Evolutionary conservation across 257 asterid species (phyloP).

Genomic region (Nicotiana knightiana): DNA sequence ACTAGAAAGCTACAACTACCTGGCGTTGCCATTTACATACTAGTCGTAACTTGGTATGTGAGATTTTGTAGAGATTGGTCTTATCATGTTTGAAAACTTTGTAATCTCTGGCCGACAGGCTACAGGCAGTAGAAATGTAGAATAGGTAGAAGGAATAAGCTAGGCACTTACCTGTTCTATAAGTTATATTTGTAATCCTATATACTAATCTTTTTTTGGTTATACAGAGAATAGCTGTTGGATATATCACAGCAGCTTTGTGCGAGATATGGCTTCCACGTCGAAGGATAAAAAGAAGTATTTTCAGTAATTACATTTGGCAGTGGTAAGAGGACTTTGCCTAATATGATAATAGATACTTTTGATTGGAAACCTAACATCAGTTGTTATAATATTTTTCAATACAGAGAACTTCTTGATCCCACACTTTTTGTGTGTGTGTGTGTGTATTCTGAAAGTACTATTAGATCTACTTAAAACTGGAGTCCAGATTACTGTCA

Average conservation of each 20-base stretch:
- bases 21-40: not conserved
- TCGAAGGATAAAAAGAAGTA: constrained; percentile 35
- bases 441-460: not conserved
- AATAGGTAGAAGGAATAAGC: not conserved
- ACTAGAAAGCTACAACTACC: not conserved
- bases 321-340: constrained; percentile 53
- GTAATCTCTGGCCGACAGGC: no score
- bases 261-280: constrained; percentile 85
- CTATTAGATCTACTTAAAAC: not conserved
- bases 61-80: no score
- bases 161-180: not conserved
- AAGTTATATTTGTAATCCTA: not conserved
- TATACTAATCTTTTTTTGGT: not conserved
- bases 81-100: no score
- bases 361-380: not conserved
- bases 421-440: not conserved
- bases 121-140: not conserved
- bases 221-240: constrained; percentile 76
- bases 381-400: not conserved
- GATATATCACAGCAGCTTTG: constrained; percentile 59
- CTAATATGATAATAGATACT: not conserved
- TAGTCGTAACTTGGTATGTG: no score
- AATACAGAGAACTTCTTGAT: not conserved
- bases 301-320: constrained; percentile 26
- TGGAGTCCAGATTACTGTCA: not conserved